Base-by-base conservation (phyloP, 208 protist genomes). In the Leishmania major region DNA sequence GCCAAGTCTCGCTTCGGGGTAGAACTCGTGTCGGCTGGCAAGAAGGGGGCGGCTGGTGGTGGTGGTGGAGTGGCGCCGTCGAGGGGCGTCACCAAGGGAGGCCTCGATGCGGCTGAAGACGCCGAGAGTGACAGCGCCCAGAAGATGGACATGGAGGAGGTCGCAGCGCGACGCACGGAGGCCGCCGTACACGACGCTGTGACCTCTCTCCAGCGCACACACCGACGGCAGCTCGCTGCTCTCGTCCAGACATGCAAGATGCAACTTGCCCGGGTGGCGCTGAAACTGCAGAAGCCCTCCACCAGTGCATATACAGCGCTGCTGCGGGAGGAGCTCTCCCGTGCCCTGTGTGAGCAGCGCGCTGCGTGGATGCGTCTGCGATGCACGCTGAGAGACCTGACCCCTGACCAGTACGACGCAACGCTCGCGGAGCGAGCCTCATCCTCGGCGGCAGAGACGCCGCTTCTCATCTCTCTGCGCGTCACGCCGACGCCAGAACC, bases 201-300 rank as follows among this genome's bases (percentile, higher is more conserved):
- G 5, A 47, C 62, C 15, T 53, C 59, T 1, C 74, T 80, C 31
- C 60, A 86, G 62, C 53, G 77, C 51, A 49, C 59, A 2, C 80
- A 82, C 31, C 78, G 51, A 4, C 77, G 74, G 43, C 78, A 82
- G 45, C 57, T 86, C 35, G 82, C n/a, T 19, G 62, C 71, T 15
- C 45, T 86, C 40, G 55, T 70, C 57, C 49, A 82, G 55, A 55
- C 74, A 31, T 86, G 82, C 73, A 64, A 62, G 78, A 64, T 49
- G 40, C 82, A 82, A n/a, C 87, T 93, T 25, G 31, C 80, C 10
- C 74, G 82, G 25, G 62, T 93, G 10, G 84, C 86, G 55, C 77
- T 90, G 43, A 89, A 91, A 69, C 82, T 86, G 11, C 88, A 88
- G 53, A 80, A 82, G 67, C 90, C 90, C 40, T 79, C 79, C 80